Evolutionary conservation across 2,329 filamentous ascomycete species (phyloP), one percentile per base, ranked within the genome.

Genomic region (Coniochaeta sp.): DNA sequence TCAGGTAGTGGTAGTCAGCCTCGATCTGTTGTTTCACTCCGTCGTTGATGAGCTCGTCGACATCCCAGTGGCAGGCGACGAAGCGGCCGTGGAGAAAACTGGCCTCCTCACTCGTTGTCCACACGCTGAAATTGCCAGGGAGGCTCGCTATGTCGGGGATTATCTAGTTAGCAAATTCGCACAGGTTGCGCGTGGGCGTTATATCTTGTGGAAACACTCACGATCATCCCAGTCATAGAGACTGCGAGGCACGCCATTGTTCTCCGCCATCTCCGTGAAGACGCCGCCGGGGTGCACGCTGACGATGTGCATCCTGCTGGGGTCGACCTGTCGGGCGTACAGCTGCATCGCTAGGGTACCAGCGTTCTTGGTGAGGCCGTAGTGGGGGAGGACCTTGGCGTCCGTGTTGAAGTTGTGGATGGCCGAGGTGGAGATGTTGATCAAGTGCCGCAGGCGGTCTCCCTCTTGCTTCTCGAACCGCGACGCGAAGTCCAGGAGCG

Each of bases 281-380:
- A 74, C 60, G 4, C 62, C 49, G 0, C 71, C 71, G 0, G 72
- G 72, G 24, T 75, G 67, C 48, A 68, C 71, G 32, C 59, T 69
- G 12, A 73, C 30, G 12, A 73, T 52, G 38, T 73, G 71, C 64
- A 74, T 62, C 3, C 61, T 50, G 9, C 65, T 61, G 0, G 63
- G 51, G 1, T 60, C 48, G 0, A 61, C 59, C 5, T 72, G 69
- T n/a, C 64, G 57, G 4, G 71, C 70, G 8, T 74, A 60, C 30
- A 64, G 54, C 58, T 74, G 70, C 31, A 74, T 54, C 6, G 65
- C 53, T 9, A 67, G 53, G 0, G 69, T 65, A 0, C 63, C 63
- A 0, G 70, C 57, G 16, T 63, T 65, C 58, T 76, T 76, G 22
- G 68, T 69, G 18, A 71, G 48, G 2, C 61, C 60, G 51, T 74